Evolutionary conservation across 257 asterid species (phyloP).

Genomic region (Solanum medicagineum): DNA sequence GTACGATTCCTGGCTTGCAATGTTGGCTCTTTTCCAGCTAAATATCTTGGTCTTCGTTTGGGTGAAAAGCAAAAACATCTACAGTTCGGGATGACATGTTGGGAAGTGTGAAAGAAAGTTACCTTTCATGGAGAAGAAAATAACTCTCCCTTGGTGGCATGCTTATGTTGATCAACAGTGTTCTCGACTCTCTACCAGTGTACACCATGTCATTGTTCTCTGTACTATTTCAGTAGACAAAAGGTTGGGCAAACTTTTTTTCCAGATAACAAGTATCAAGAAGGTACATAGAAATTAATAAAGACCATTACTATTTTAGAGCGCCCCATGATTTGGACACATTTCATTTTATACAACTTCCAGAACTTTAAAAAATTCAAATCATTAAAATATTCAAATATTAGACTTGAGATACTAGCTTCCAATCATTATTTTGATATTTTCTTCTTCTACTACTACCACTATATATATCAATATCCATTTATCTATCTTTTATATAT

Average conservation of each 20-base stretch:
- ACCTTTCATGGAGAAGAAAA: background rate
- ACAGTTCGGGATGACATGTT: background rate
- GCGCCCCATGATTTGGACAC: background rate
- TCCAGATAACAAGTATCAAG: background rate
- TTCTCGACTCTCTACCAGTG: background rate
- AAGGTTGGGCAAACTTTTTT: background rate
- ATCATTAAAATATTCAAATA: background rate
- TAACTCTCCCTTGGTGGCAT: background rate
- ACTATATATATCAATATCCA: background rate
- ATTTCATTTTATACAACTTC: background rate
- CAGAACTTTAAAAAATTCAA: background rate
- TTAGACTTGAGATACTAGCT: background rate
- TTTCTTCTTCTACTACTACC: background rate
- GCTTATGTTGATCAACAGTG: background rate
- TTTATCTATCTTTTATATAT: background rate
- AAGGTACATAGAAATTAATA: background rate
- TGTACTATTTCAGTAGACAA: background rate
- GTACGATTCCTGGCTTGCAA: background rate
- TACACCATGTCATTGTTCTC: background rate
- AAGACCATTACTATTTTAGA: background rate
- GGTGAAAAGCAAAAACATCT: background rate
- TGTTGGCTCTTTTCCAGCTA: background rate
- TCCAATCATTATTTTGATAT: background rate
- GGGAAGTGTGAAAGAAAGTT: background rate
- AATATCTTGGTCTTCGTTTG: background rate